Base-by-base conservation (phyloP, 345 rosid species). In the Chamaenerion angustifolium region DNA sequence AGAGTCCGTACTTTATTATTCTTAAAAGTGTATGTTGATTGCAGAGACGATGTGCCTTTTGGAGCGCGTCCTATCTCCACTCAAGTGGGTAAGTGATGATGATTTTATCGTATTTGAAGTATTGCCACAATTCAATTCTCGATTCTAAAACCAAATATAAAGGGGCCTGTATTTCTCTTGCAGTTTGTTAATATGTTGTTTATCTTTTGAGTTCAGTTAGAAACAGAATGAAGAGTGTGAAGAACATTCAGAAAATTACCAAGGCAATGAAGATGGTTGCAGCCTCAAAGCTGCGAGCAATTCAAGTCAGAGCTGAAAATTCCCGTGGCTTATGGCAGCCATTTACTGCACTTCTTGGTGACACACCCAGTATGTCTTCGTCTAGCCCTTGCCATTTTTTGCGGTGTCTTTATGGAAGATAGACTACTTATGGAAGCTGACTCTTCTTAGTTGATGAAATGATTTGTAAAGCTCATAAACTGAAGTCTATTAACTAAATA, bases 221-320 rank as follows among this genome's bases (percentile, higher is more conserved):
- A 58, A 85, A 88, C 58, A 73, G 96, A 40, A 92, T 92, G 99
- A 92, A 92, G 88, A 92, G 99, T 85, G 80, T 92, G 16, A 88
- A 74, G 77, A 92, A 85, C 64, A 92, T 92, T 64, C 95, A 92
- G 67, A 92, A 92, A 64, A 92, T 92, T 63, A 92, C 95, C 7
- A 92, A 92, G 80, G 99, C 99, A 17, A 92, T 92, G 99, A 92
- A 92, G 86, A 92, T 92, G 99, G 99, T 92, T 82, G 96, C 99
- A 54, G 99, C 99, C 62, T 92, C 96, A 9, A 92, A 92, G 83
- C 72, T 92, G 18, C 79, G 96, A 48, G 85, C 79, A 47, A 73
- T 92, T 69, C 95, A 88, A 76, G 57, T 56, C 49, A 80, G 59
- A 74, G 68, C 99, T 47, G 96, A 88, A 74, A 92, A 88, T 66